Evolutionary conservation across 192 early-diverging fungal genomes (phyloP).

Genomic region (Dissophora globulifera): DNA sequence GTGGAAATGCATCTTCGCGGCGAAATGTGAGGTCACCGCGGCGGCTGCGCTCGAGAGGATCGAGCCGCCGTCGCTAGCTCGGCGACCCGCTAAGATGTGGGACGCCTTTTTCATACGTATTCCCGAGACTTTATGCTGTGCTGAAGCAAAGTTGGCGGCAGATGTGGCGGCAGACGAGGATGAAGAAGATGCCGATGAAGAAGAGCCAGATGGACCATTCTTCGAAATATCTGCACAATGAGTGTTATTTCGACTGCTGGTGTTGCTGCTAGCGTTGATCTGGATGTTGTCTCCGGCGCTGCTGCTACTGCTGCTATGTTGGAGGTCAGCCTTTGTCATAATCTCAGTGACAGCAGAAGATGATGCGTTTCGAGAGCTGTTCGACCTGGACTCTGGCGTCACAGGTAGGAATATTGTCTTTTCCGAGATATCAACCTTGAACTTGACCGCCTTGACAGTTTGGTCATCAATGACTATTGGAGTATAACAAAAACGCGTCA

Average conservation of each 20-base stretch:
- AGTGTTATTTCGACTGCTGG: constrained; percentile 3
- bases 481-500: background rate
- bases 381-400: background rate
- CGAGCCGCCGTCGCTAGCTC: constrained; percentile 42
- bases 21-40: constrained; percentile 25
- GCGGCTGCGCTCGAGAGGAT: constrained; percentile 44
- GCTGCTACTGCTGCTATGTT: constrained; percentile 4
- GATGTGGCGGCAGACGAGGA: background rate
- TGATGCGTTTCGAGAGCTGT: constrained; percentile 8
- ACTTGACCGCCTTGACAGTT: constrained; percentile 37
- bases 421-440: constrained; percentile 44
- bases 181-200: constrained; percentile 16
- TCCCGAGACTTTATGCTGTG: no score
- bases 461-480: constrained; percentile 28
- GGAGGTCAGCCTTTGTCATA: constrained; percentile 13
- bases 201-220: background rate
- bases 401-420: constrained; percentile 4
- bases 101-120: constrained; percentile 1
- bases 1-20: background rate
- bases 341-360: constrained; percentile 34
- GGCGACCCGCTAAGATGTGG: constrained; percentile 11
- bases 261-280: background rate
- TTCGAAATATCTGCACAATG: background rate
- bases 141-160: background rate
- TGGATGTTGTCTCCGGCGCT: no score